Evolutionary conservation across 2,329 filamentous ascomycete genomes (phyloP), one percentile per base, ranked within the genome.

Genomic region (Cladosporium oxysporum): DNA sequence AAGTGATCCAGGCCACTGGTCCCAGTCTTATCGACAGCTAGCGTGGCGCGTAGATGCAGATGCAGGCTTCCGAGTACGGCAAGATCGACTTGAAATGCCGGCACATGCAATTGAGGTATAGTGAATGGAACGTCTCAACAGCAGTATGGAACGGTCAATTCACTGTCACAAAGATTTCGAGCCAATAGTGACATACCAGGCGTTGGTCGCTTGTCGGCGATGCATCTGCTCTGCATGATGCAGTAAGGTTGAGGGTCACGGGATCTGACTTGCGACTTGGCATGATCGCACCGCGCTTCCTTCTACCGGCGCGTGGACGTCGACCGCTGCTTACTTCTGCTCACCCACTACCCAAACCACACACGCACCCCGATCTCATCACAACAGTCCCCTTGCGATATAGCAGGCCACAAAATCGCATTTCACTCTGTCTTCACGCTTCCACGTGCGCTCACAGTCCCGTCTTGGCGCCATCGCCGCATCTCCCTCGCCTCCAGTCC

Each of bases 271-370:
- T 49, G 58, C 41, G 44, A 62, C 47, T 58, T 35, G 47, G 52
- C 60, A 18, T 23, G 31, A 55, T 62, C 60, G 47, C 60, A 62
- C 60, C 47, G 60, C 60, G 60, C 60, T 62, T 55, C 49, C 49
- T 50, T 28, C 28, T 11, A 28, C 21, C 5, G 5, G 28, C 31
- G 53, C 33, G 57, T 23, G 55, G 26, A 53, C 14, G 21, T n/a
- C 35, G 33, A 44, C 57, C 37, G 41, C 35, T 21, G 41, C 57
- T 59, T 59, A 41, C 37, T 47, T 55, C 52, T 33, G 8, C 18
- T 28, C 29, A 29, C 21, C 59, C 23, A 23, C 44, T 14, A 23
- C 44, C 59, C 7, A 35, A 21, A 28, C 6, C 44, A 52, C 50
- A 5, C 29, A 29, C 31, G 14, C 16, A 8, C 31, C 21, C 10